Conservation (phyloP, 768 basidiomycete genomes). For the Mycena floridula region DNA sequence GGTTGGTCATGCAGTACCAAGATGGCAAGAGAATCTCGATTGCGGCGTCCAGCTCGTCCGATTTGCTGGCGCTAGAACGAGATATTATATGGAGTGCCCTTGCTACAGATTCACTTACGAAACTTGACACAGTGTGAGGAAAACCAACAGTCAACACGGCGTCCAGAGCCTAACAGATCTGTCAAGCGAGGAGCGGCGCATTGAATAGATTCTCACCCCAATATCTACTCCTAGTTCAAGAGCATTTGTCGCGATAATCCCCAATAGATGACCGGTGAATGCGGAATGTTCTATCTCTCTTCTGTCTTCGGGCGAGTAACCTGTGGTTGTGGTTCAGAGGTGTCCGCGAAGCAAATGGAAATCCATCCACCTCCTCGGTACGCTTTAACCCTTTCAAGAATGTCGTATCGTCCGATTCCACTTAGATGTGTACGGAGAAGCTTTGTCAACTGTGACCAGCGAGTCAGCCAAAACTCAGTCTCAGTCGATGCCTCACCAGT, state of each 20-base stretch:
- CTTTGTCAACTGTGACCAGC: constrained; percentile 67
- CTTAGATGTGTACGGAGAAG: constrained; percentile 63
- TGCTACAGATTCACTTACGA: constrained; percentile 40
- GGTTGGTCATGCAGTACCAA: constrained; percentile 65
- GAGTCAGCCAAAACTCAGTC: not conserved
- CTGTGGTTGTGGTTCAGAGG: constrained; percentile 21
- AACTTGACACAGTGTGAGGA: constrained; percentile 72
- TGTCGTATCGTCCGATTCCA: constrained; percentile 69
- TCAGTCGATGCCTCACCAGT: constrained; percentile 38
- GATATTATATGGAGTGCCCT: not conserved
- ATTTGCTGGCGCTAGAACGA: constrained; percentile 76
- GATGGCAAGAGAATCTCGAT: constrained; percentile 73
- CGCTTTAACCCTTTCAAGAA: constrained; percentile 69
- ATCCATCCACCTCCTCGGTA: constrained; percentile 69
- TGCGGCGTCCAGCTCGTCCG: constrained; percentile 78
- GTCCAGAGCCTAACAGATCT: too few species aligned
- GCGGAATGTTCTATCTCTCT: constrained; percentile 82
- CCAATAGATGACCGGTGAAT: constrained; percentile 76
- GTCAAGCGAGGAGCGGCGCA: too few species aligned
- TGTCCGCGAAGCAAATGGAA: not conserved
- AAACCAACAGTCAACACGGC: constrained; percentile 89
- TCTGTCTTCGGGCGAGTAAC: constrained; percentile 79
- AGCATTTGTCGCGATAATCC: constrained; percentile 86
- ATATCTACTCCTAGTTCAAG: constrained; percentile 92
- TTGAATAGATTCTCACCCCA: too few species aligned